A percentile compares a stretch with the other conserved stretches of the same genome.
These are phyloP conservation scores for Moesziomyces sp. DNA, from an alignment of 1,284 basidiomycete genomes.

Conservation along the genomic window DNA sequence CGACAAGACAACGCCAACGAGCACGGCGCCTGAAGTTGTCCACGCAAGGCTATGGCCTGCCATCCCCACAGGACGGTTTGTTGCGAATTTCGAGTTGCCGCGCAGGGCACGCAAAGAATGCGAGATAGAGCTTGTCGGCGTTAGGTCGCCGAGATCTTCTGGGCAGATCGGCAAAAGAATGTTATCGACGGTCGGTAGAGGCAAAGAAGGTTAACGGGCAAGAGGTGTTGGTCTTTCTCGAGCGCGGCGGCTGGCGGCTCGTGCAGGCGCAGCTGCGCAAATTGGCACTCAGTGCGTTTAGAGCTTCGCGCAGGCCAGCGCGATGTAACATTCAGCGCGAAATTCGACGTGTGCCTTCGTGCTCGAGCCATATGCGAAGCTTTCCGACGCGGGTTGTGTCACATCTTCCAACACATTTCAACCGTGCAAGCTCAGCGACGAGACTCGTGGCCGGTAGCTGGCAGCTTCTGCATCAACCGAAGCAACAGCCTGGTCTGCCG, in stretches of 20 bases:
- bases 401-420: background rate
- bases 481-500: background rate
- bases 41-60: slow-evolving; percentile 1
- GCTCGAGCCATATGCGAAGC: background rate
- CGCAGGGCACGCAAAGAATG: background rate
- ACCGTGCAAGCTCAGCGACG: background rate
- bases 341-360: background rate
- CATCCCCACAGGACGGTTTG: slow-evolving; percentile 2
- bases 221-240: background rate
- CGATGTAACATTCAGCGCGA: background rate
- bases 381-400: background rate
- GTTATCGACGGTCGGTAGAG: background rate
- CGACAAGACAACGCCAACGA: slow-evolving; percentile 13
- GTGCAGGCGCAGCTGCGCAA: background rate
- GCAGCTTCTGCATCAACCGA: background rate
- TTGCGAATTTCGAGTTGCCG: background rate
- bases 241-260: too few species aligned
- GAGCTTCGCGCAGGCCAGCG: background rate
- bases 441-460: background rate
- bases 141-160: background rate
- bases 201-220: background rate
- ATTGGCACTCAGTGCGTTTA: background rate
- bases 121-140: background rate
- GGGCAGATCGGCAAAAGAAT: background rate
- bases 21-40: slow-evolving; percentile 9